Base-by-base conservation (phyloP, 371 early-diverging fungal genomes). In the Sanchytrium tribonematis region DNA sequence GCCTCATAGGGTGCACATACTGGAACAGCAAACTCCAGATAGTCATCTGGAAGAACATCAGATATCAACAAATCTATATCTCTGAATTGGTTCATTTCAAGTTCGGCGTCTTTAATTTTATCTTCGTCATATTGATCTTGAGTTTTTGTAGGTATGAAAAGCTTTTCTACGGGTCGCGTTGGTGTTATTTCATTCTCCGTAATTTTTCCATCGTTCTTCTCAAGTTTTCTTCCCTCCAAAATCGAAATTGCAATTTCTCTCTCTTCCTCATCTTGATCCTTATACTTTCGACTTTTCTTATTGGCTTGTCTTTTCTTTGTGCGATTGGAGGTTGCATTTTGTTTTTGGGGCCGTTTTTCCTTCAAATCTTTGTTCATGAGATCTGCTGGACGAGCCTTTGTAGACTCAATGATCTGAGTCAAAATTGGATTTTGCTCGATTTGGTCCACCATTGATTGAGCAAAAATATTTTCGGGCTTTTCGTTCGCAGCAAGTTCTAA, bases 1-100 rank as follows among this genome's bases (percentile, higher is more conserved):
- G 89, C 81, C 1, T 77, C 74, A 77, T 92, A 98, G 0, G 99
- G 98, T 1, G 95, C 98, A 74, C 92, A 89, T 0, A 98, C 88
- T 0, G 97, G 91, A 28, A 99, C 80, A n/a, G 91, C 91, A 77
- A 84, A 88, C 69, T 84, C 81, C 22, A 94, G 72, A 31, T 82
- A 83, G 77, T 97, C 95, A n/a, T 84, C 83, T 0, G 83, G 79
- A 66, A 82, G 71, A 1, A 91, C 93, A 31, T 80, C 78, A 1
- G 87, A 83, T 1, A 88, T 91, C 66, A 95, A 76, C 1, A 81
- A 80, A 76, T 93, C 92, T 68, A 92, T 76, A 65, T 28, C 32
- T 30, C 28, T 68, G 30, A n/a, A 71, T 66, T 68, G 29, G 66
- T 68, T 68, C 32, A 30, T 69, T 71, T 71, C 73, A 69, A 28